Conservation (phyloP, 805 yeast genomes). For the Cyberlindnera nakhonratchasimensis region DNA sequence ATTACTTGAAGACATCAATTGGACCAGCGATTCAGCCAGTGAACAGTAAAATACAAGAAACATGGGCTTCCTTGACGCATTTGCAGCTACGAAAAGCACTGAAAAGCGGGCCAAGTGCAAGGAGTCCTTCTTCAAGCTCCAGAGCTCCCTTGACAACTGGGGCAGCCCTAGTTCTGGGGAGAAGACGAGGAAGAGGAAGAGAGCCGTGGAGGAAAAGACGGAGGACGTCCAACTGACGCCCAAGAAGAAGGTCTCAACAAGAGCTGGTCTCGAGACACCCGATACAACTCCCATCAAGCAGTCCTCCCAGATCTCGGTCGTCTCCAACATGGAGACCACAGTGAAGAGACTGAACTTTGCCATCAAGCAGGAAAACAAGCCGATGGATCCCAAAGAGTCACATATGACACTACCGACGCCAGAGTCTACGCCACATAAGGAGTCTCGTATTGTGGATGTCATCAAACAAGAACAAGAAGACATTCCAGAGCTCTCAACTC, state of each 20-base stretch:
- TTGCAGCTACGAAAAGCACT: not conserved
- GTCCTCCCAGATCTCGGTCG: slow-evolving; percentile 10
- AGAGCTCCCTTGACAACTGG: not conserved
- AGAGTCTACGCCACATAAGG: slow-evolving; percentile 15
- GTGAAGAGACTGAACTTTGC: slow-evolving; percentile 8
- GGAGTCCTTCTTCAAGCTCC: not conserved
- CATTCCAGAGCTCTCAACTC: slow-evolving; percentile 2
- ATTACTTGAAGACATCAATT: not conserved
- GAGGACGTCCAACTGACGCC: slow-evolving; percentile 4
- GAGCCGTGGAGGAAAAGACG: not conserved
- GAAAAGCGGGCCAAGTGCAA: not conserved
- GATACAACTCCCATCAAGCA: slow-evolving; percentile 13
- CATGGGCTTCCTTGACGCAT: not conserved
- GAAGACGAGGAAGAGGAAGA: not conserved
- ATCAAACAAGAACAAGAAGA: not conserved
- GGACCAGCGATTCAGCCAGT: not conserved
- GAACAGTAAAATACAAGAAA: not conserved
- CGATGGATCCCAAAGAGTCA: not conserved
- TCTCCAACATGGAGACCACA: slow-evolving; percentile 8
- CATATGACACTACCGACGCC: slow-evolving; percentile 9
- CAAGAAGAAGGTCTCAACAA: slow-evolving; percentile 6
- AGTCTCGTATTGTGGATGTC: slow-evolving; percentile 3
- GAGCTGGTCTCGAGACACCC: slow-evolving; percentile 1
- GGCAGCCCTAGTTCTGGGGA: not conserved
- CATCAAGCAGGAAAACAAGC: slow-evolving; percentile 2